These are phyloP conservation scores for Cyclospora cayetanensis DNA, from an alignment of 169 alveolate species.

Conservation along the genomic window DNA sequence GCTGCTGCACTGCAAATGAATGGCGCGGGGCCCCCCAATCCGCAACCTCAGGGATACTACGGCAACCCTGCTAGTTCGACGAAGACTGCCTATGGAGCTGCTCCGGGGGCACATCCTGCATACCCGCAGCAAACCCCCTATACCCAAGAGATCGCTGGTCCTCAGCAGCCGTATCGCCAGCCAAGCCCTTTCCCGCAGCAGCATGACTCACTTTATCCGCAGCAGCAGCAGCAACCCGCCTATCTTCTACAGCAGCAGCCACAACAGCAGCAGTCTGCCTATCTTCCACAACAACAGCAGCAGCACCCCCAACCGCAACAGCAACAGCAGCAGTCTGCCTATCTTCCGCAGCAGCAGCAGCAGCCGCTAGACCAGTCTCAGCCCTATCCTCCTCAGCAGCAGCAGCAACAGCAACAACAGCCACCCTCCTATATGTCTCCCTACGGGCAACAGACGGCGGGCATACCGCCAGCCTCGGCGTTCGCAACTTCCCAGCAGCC, in stretches of 20 bases:
- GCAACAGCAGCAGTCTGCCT: background rate
- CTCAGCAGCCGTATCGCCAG: too few species aligned
- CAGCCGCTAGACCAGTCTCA: background rate
- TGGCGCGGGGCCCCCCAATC: slow-evolving; percentile 10
- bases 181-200: too few species aligned
- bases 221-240: background rate
- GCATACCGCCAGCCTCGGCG: background rate
- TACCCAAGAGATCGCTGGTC: background rate
- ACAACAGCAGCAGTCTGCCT: background rate
- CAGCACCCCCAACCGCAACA: background rate
- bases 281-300: background rate
- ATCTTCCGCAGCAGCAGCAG: slow-evolving; percentile 31
- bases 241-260: background rate
- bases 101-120: background rate
- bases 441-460: background rate
- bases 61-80: background rate
- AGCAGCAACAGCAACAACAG: background rate
- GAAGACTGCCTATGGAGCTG: background rate
- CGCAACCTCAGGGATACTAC: background rate
- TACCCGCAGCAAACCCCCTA: background rate
- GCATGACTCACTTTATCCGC: too few species aligned
- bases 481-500: background rate
- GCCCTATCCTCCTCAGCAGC: background rate
- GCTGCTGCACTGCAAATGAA: background rate
- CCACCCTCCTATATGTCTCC: background rate